Evolutionary conservation across 306 rosid species (phyloP), one percentile per base, ranked within the genome.

Genomic region (Pterocarpus santalinus): DNA sequence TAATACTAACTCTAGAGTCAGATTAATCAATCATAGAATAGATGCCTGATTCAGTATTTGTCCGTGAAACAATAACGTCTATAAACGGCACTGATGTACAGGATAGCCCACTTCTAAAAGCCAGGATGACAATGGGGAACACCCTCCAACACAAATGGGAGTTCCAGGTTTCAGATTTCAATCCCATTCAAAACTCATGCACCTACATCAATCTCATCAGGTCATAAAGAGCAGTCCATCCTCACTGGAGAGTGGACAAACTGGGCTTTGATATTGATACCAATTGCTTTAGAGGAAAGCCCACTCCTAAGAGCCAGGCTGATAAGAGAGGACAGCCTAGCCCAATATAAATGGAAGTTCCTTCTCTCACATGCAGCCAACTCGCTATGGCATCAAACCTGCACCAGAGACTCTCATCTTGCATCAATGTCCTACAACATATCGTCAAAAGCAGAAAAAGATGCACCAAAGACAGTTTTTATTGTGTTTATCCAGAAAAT

Each of bases 391-490:
- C 32, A 56, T 56, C 14, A 41, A 74, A 43, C 57, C 28, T 5
- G 30, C 22, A 60, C 58, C 55, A 43, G n/a, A 74, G 34, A 43
- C 69, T 58, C 38, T 30, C 57, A 7, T 61, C 38, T 44, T 75
- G 34, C 30, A 28, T 58, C 68, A 65, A 75, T 30, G n/a, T 32
- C 79, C 8, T 28, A 49, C 60, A 46, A 60, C 13, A 34, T 28
- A 28, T 60, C 41, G 41, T 58, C 57, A 39, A 38, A 56, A 43
- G 7, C 1, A 28, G 15, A 67, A 66, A 41, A 13, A 58, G 68
- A 66, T 66, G 80, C 84, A 63, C 46, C 35, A 49, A 16, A 32
- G 61, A 77, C 36, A 52, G 41, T 35, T 71, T 55, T 63, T 69
- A 12, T 41, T 14, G 56, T 34, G 63, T 63, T n/a, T 7, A 63